Conservation (phyloP, 805 yeast genomes). For the Ogataea pini region DNA sequence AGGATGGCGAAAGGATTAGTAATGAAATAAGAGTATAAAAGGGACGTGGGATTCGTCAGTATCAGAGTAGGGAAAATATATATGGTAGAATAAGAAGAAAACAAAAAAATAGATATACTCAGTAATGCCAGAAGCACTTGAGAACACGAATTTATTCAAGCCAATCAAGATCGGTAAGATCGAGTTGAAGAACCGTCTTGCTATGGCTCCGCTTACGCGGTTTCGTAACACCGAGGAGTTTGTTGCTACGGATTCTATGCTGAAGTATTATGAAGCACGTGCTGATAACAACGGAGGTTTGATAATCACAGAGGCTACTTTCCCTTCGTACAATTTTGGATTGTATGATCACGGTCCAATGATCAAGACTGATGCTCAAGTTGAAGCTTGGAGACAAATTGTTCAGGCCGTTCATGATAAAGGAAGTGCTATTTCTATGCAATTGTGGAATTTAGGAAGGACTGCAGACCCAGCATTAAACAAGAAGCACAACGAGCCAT, state of each 20-base stretch:
- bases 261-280: conserved; percentile 56
- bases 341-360: conserved; percentile 50
- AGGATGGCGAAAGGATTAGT: background rate
- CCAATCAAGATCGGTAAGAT: conserved; percentile 46
- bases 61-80: too few relatives aligned
- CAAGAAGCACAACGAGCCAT: conserved; percentile 39
- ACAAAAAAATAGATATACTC: too few relatives aligned
- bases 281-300: conserved; percentile 60
- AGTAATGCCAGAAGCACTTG: conserved; percentile 11
- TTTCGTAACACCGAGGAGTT: conserved; percentile 39
- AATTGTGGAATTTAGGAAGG: conserved; percentile 54
- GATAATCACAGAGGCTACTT: conserved; percentile 61
- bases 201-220: conserved; percentile 54
- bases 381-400: conserved; percentile 49
- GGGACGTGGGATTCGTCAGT: too few relatives aligned
- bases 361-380: conserved; percentile 49
- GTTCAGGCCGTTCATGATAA: conserved; percentile 52
- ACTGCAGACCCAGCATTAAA: conserved; percentile 39
- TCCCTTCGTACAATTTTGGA: conserved; percentile 45
- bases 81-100: too few relatives aligned
- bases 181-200: conserved; percentile 43
- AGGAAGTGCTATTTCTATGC: conserved; percentile 46
- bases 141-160: conserved; percentile 36
- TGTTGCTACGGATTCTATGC: conserved; percentile 48
- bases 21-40: background rate